Evolutionary conservation across 768 basidiomycete genomes (phyloP), one percentile per base, ranked within the genome.

Genomic region (Tubosaeta sp.): DNA sequence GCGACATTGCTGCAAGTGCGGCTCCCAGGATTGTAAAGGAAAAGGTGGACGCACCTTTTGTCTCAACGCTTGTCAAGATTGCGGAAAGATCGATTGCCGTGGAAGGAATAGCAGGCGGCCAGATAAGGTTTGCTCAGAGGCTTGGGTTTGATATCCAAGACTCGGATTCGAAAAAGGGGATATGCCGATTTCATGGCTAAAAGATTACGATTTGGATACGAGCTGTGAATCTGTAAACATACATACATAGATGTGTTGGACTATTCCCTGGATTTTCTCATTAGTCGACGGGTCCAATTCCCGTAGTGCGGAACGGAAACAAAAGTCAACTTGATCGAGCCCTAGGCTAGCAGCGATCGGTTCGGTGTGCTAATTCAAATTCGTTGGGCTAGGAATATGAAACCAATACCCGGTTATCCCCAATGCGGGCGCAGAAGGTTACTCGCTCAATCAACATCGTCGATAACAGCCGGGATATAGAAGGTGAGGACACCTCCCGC

Each of bases 401-500:
- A 32, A 22, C 14, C 43, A 31, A 12, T 8, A 31, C 32, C n/a
- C 36, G 36, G n/a, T 25, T 19, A 39, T 27, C 30, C 16, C 7
- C 3, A 19, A 19, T 25, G 19, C 14, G 16, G 1, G 39, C 16
- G 4, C 35, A 42, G n/a, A 31, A 35, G 18, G 19, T 42, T 32
- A 8, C 11, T n/a, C 24, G 39, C 30, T 63, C 38, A 68, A 27
- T 61, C 64, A 41, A 68, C 69, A 49, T 83, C 86, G 38, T 84
- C 81, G 40, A 86, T 76, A 34, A 88, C 79, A 1, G 85, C 87
- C 38, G 91, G 91, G 46, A 94, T 83, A 61, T 92, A 94, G 63
- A 88, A 93, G 3, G 91, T 94, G 55, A 94, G 73, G 36, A 94
- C 87, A 3, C 90, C 91, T 40, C 90, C 88, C 0, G 86, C 81